Evolutionary conservation across 257 asterid genomes (phyloP).

Genomic region (Parsonsia alboflavescens): DNA sequence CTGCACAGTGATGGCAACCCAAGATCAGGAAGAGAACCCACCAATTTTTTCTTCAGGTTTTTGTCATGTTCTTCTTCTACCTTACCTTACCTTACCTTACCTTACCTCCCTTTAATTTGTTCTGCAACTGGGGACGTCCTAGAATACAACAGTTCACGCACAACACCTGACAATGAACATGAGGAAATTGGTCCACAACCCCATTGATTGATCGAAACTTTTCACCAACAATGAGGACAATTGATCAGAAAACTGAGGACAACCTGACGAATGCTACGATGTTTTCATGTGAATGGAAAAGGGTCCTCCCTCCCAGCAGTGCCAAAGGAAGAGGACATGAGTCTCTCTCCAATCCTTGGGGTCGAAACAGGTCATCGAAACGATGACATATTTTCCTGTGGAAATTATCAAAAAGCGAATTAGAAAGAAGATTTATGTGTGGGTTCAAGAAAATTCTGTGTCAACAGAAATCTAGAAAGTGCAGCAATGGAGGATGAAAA

Average conservation of each 20-base stretch:
- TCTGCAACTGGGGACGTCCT: not conserved
- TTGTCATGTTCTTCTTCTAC: not conserved
- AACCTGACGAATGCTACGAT: not conserved
- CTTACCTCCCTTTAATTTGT: not conserved
- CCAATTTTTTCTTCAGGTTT: not conserved
- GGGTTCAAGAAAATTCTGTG: not conserved
- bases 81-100: too few relatives aligned
- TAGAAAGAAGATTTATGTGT: not conserved
- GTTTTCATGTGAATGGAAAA: not conserved
- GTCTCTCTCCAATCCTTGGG: constrained; percentile 1
- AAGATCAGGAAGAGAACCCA: constrained; percentile 4
- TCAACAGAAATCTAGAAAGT: not conserved
- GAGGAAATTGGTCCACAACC: not conserved
- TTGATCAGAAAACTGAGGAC: not conserved
- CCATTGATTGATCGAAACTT: not conserved
- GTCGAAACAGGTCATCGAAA: constrained; percentile 8
- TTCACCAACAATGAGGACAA: constrained; percentile 6
- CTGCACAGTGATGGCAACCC: constrained; percentile 4
- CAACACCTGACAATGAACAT: constrained; percentile 7
- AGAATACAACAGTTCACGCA: not conserved
- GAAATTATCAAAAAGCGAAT: not conserved
- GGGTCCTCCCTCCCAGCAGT: not conserved
- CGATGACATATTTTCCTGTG: not conserved
- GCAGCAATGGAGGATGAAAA: not conserved
- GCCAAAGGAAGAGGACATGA: not conserved